These are phyloP conservation scores for Myxozyma mucilagina DNA, from an alignment of 805 yeast species.

Conservation along the genomic window DNA sequence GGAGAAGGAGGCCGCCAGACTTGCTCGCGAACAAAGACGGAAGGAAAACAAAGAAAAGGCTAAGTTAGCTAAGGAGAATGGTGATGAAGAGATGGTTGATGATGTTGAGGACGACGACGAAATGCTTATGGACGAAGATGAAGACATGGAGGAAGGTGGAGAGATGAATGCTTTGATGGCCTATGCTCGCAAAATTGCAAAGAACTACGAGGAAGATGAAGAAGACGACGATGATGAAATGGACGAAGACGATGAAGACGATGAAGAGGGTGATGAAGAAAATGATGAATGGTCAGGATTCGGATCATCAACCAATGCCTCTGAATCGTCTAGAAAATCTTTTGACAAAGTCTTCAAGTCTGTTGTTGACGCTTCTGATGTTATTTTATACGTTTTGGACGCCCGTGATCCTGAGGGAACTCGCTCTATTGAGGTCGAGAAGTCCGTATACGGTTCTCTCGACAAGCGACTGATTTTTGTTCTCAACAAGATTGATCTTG, in stretches of 20 bases:
- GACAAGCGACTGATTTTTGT: constrained; percentile 82
- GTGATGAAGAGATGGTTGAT: constrained; percentile 34
- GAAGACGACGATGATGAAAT: constrained; percentile 40
- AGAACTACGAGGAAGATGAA: constrained; percentile 54
- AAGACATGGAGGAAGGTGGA: constrained; percentile 40
- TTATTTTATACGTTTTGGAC: constrained; percentile 87
- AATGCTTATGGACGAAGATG: constrained; percentile 41
- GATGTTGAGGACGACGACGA: constrained; percentile 36
- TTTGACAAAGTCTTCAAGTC: constrained; percentile 92
- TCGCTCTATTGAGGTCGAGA: constrained; percentile 87
- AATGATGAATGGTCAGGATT: constrained; percentile 44
- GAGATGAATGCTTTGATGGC: constrained; percentile 61
- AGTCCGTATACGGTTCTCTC: constrained; percentile 65
- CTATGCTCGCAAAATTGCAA: constrained; percentile 88
- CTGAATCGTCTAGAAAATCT: constrained; percentile 58
- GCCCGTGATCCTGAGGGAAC: constrained; percentile 97
- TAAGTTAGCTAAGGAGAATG: constrained; percentile 9
- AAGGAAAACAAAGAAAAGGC: constrained; percentile 41
- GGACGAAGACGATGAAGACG: constrained; percentile 43
- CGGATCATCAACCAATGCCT: constrained; percentile 15
- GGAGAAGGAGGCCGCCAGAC: constrained; percentile 50
- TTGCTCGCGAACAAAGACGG: constrained; percentile 41
- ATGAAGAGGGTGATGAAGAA: constrained; percentile 45
- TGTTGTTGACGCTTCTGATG: constrained; percentile 91
- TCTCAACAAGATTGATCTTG: constrained; percentile 87